Conservation (phyloP, 2,329 filamentous ascomycete species). For the Ustulina deusta region DNA sequence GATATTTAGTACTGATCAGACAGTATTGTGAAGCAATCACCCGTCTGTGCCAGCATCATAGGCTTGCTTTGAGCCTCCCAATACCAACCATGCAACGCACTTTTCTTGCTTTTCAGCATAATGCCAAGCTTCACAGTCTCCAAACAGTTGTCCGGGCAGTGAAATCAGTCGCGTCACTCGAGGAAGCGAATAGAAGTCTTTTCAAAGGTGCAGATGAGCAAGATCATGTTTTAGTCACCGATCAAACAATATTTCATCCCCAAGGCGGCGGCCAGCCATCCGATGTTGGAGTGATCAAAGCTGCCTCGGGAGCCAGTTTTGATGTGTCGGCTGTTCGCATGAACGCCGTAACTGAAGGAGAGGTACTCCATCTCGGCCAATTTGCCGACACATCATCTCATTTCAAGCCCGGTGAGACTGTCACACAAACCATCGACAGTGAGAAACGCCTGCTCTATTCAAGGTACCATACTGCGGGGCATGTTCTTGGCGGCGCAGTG, state of each 20-base stretch:
- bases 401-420: constrained; percentile 58
- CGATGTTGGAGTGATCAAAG: constrained; percentile 70
- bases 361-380: constrained; percentile 74
- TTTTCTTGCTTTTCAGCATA: constrained; percentile 55
- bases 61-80: not conserved
- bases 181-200: constrained; percentile 64
- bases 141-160: constrained; percentile 56
- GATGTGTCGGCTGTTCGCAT: constrained; percentile 68
- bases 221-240: constrained; percentile 69
- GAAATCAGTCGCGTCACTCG: constrained; percentile 61
- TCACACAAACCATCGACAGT: constrained; percentile 70
- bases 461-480: constrained; percentile 78
- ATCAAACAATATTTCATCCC: constrained; percentile 78
- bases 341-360: constrained; percentile 61
- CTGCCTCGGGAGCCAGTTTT: constrained; percentile 55
- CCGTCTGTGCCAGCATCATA: not conserved
- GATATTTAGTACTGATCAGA: constrained; percentile 13
- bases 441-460: constrained; percentile 73
- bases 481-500: constrained; percentile 77
- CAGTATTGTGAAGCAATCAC: not conserved
- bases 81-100: constrained; percentile 52
- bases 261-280: constrained; percentile 81
- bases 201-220: constrained; percentile 67
- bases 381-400: constrained; percentile 54
- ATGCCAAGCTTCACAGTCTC: constrained; percentile 50